A percentile compares a stretch with the other conserved stretches of the same genome.
phyloP scores from a whole-genome alignment of 371 early-diverging fungal species.

The Saksenaea vasiformis region DNA sequence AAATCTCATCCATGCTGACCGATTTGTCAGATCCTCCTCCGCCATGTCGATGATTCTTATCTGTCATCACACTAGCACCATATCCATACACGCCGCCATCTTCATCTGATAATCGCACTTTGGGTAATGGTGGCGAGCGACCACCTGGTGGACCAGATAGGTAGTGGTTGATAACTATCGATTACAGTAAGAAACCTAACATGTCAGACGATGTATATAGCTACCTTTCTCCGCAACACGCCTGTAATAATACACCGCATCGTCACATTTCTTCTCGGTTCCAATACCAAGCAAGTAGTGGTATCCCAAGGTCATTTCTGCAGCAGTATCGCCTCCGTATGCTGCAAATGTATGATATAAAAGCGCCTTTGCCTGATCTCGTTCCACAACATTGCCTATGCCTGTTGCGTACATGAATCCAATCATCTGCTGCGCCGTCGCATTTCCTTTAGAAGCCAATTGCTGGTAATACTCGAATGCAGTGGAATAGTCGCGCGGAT shows the following conservation, averaged over 20 bases:
- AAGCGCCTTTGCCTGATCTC: constrained; percentile 70
- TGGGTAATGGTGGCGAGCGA: constrained; percentile 65
- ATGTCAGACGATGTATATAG: neutral
- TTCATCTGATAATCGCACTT: constrained; percentile 75
- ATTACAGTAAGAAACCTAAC: neutral
- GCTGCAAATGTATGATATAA: constrained; percentile 90
- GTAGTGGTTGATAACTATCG: constrained; percentile 66
- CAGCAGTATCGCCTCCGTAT: constrained; percentile 67
- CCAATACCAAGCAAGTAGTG: constrained; percentile 84
- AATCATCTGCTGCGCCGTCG: constrained; percentile 85
- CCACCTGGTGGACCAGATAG: constrained; percentile 86
- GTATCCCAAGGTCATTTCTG: constrained; percentile 87
- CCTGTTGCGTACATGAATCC: constrained; percentile 92
- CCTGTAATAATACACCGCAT: constrained; percentile 77
- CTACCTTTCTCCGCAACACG: constrained; percentile 79
- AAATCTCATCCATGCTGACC: constrained; percentile 71
- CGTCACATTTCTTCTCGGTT: constrained; percentile 74
- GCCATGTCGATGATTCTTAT: constrained; percentile 23
- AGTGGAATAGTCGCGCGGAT: constrained; percentile 52
- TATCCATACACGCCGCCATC: constrained; percentile 84
- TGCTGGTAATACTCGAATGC: constrained; percentile 65
- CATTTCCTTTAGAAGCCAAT: constrained; percentile 72
- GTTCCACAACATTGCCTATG: constrained; percentile 68
- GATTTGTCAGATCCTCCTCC: constrained; percentile 28
- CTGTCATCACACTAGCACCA: constrained; percentile 59